Evolutionary conservation across 139 green algal genomes (phyloP).

Genomic region (Closterium sp.): DNA sequence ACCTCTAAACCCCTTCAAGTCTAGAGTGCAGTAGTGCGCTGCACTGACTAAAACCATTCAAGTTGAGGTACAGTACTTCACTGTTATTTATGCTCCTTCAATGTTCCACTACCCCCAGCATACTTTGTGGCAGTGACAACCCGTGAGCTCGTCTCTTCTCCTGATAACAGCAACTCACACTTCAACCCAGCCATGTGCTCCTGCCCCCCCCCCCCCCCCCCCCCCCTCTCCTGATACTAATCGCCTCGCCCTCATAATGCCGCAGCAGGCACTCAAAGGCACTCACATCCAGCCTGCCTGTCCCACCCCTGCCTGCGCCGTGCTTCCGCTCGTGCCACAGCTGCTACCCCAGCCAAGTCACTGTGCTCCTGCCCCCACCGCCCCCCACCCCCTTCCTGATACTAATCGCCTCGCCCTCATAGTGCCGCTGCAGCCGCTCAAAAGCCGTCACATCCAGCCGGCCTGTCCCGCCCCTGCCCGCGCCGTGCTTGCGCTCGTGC

Average conservation of each 20-base stretch:
- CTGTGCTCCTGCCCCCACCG: not conserved
- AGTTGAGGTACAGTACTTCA: too few relatives aligned
- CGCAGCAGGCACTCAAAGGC: conserved; percentile 23
- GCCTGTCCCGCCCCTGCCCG: not conserved
- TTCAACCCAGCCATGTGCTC: conserved; percentile 18
- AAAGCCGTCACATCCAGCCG: conserved; percentile 35
- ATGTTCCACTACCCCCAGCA: too few relatives aligned
- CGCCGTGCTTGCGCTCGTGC: conserved; percentile 5
- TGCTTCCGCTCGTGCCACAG: not conserved
- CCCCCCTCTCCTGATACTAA: conserved; percentile 23
- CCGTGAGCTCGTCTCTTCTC: too few relatives aligned
- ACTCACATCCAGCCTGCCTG: conserved; percentile 22
- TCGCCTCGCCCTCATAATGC: conserved; percentile 14
- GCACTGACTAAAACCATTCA: too few relatives aligned
- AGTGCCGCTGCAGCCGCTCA: conserved; percentile 17
- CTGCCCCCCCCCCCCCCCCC: conserved; percentile 9
- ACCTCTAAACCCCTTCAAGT: too few relatives aligned
- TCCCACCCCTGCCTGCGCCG: not conserved
- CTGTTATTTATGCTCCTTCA: too few relatives aligned
- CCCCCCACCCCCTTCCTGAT: conserved; percentile 27
- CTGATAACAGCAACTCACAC: too few relatives aligned
- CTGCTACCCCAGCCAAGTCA: conserved; percentile 19
- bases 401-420: conserved; percentile 24
- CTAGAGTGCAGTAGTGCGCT: too few relatives aligned
- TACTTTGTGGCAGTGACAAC: too few relatives aligned